Base-by-base conservation (phyloP, 306 rosid species). In the Vigna trinervia region DNA sequence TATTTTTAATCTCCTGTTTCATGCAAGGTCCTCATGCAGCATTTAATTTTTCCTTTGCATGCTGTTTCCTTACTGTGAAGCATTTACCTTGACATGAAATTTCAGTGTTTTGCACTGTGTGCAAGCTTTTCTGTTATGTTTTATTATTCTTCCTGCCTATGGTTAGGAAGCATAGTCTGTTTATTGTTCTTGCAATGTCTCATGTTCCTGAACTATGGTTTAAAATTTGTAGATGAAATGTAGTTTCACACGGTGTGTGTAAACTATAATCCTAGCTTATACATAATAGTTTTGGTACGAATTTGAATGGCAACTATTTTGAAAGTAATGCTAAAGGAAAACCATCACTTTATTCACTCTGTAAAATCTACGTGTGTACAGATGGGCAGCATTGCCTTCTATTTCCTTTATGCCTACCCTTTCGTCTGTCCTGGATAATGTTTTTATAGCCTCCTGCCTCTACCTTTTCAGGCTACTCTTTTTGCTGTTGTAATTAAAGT, bases 401-500 rank as follows among this genome's bases (percentile, higher is more conserved):
- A 34, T 32, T 61, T 48, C 39, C 60, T 61, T 30, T 75, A 30
- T 34, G 36, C 61, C 23, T 6, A 30, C 58, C 8, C 4, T 19
- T 14, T 20, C 22, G 15, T 39, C 11, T 12, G 57, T 56, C 54
- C 28, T 39, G 36, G 43, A 20, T 39, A 47, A 61, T 30, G 60
- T 64, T 75, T 52, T 77, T 56, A 54, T 39, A 20, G 67, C 39
- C 23, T 50, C 39, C 23, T 50, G n/a, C 56, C 47, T 26, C 11
- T 43, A 52, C 30, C 64, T 61, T 15, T 53, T 64, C 39, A 43
- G 26, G 78, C 13, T 46, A 63, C 48, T 65, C 26, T 50, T 71
- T 30, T 57, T 58, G 48, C 50, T 46, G 30, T 8, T 59, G 70
- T 48, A 72, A 45, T 65, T 80, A 57, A 54, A 69, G 63, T 23